Base-by-base conservation (phyloP, 2,329 filamentous ascomycete genomes). In the Aspergillus sp. region DNA sequence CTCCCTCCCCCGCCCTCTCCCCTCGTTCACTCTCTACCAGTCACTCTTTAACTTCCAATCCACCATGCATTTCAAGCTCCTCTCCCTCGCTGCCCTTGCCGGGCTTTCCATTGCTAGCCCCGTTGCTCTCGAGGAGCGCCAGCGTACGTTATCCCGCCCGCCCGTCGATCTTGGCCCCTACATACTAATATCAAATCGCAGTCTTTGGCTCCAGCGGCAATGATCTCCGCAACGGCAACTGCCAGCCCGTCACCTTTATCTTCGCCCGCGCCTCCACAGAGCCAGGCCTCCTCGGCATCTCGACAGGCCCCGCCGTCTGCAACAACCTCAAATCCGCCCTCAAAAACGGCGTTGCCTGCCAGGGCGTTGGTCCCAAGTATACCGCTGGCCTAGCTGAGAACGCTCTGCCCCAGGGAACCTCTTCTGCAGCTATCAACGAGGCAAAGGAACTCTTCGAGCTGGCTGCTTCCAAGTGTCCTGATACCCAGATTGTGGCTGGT, bases 241-340 rank as follows among this genome's bases (percentile, higher is more conserved):
- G 81, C 71, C 74, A 71, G 64, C 72, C 75, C 31, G 70, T 82
- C 23, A 78, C 81, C 28, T 80, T 84, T 54, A 79, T 83, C 51
- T 84, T 80, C 64, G 81, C 82, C 9, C 78, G 82, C 50, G 82
- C 80, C 25, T 82, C 81, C 13, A 80, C 77, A 15, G 82, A 84
- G 64, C 66, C 72, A 7, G 82, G 82, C n/a, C 82, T 83, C 69
- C 78, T 84, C 69, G 76, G 76, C 1, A 69, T 71, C 15, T 59
- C 74, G 6, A 71, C 71, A 6, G 74, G 74, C 6, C 72, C 74
- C 8, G 70, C 71, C 17, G 69, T 74, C 54, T 73, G 74, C 59
- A 63, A 69, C 23, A 66, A 70, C 2, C 60, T 74, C 31, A 68
- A 68, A 47, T 22, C 34, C 22, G 57, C 50, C 15, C 60, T 59